Conservation (phyloP, 2,329 filamentous ascomycete species). For the Ascochyta clinopodiicola region DNA sequence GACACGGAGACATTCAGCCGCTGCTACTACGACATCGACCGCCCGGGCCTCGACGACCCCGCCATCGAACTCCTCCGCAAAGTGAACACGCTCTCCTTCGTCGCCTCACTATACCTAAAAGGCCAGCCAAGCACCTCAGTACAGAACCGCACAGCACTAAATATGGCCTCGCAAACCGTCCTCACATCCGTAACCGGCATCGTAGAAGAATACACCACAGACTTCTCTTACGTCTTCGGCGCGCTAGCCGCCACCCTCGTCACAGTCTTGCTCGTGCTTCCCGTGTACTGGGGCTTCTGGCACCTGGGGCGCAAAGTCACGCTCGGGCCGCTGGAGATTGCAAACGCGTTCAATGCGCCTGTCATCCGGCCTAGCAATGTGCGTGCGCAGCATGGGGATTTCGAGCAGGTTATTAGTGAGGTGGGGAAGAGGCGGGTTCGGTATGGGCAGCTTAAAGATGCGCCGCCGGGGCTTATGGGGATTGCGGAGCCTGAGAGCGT, state of each 20-base stretch:
- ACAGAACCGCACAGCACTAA: not conserved
- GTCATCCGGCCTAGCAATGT: constrained; percentile 26
- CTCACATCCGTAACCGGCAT: constrained; percentile 25
- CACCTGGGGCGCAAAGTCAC: constrained; percentile 45
- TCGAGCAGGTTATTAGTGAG: constrained; percentile 29
- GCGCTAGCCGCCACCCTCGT: constrained; percentile 39
- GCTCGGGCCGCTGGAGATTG: constrained; percentile 46
- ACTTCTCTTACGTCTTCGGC: constrained; percentile 37
- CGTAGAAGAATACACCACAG: constrained; percentile 37
- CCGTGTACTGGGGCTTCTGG: constrained; percentile 48
- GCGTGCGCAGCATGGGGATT: constrained; percentile 28
- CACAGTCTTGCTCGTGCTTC: constrained; percentile 41
- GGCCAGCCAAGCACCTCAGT: constrained; percentile 16
- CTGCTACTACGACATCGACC: constrained; percentile 29
- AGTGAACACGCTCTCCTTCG: constrained; percentile 30
- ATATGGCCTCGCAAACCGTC: constrained; percentile 21
- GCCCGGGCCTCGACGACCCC: constrained; percentile 25
- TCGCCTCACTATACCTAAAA: constrained; percentile 24
- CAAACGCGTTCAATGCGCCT: constrained; percentile 42
- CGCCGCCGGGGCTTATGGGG: constrained; percentile 28
- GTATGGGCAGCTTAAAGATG: constrained; percentile 27
- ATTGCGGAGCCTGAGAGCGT: constrained; percentile 30
- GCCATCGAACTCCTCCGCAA: constrained; percentile 31
- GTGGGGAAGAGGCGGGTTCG: constrained; percentile 26
- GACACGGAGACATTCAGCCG: constrained; percentile 13